A percentile compares a stretch with the other conserved stretches of the same genome.
Conservation (phyloP, 257 asterid genomes). For the Lycium ferocissimum region DNA sequence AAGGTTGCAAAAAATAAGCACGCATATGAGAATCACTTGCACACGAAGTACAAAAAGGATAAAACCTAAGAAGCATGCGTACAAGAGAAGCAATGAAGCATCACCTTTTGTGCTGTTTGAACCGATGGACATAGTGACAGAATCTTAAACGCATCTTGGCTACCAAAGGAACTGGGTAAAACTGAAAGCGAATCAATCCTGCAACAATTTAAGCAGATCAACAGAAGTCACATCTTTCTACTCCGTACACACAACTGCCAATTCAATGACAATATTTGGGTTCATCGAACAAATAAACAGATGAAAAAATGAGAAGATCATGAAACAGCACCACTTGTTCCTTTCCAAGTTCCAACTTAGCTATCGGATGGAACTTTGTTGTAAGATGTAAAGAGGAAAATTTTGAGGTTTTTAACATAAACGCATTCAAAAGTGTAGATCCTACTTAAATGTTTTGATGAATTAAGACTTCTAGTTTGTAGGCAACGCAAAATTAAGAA, state of each 20-base stretch:
- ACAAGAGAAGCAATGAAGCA: slow-evolving; percentile 21
- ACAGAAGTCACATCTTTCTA: not conserved
- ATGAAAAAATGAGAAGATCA: slow-evolving; percentile 1
- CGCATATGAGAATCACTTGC: not conserved
- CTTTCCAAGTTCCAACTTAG: slow-evolving; percentile 7
- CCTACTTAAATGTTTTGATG: not conserved
- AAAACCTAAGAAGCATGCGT: not conserved
- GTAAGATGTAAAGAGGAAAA: not conserved
- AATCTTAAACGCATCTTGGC: slow-evolving; percentile 85
- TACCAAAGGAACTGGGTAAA: slow-evolving; percentile 79
- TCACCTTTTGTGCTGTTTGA: slow-evolving; percentile 81
- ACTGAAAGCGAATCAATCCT: slow-evolving; percentile 92
- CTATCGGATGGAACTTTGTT: not conserved
- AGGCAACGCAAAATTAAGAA: not conserved
- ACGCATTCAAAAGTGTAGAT: not conserved
- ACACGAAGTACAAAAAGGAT: not conserved
- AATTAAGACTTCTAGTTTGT: not conserved
- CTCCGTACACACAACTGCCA: not conserved
- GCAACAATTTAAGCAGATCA: slow-evolving; percentile 37
- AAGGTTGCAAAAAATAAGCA: not conserved
- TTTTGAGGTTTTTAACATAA: not conserved
- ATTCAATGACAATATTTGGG: not conserved
- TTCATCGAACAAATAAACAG: not conserved
- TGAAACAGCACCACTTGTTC: not conserved
- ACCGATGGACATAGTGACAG: slow-evolving; percentile 84